Evolutionary conservation across 345 rosid genomes (phyloP), one percentile per base, ranked within the genome.

Genomic region (Ailanthus altissimus): DNA sequence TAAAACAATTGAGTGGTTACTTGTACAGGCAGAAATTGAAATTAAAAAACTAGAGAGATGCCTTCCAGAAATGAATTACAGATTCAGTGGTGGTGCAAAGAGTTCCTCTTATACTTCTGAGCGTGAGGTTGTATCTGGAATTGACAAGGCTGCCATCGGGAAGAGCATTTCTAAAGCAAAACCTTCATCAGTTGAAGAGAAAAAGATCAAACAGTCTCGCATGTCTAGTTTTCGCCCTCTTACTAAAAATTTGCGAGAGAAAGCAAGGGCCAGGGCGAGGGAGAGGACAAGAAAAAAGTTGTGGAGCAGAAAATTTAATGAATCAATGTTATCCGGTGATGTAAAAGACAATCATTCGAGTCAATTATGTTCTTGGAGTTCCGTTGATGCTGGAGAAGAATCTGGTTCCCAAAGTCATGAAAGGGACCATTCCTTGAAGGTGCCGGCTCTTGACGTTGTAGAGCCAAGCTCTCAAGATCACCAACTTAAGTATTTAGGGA

Each of bases 1-100:
- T 76, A 91, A 89, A 70, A 92, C 97, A 16, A 93, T 94, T 2
- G 92, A 92, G 36, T 94, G 98, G 98, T 68, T 94, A 20, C 92
- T 94, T 45, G 53, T 67, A 42, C 93, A 90, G 68, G 85, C 98
- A 0, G 87, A 81, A 66, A 42, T 86, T 0, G 94, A 89, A 58
- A 94, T 92, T 81, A 81, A 75, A 73, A 88, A 88, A 61, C 85
- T 93, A 12, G 79, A 80, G 0, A 64, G 62, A 65, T 64, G 56
- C n/a, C 42, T 67, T 70, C 59, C 84, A 38, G 47, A 67, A 12
- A 66, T 59, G 59, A 75, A 78, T 21, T 25, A 63, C 71, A 43
- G 77, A 43, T 43, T 42, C 49, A 74, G 73, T 40, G 53, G 46
- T 54, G 72, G 67, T 16, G 62, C 58, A 15, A 81, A 78, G 70